Evolutionary conservation across 2,329 filamentous ascomycete genomes (phyloP).

Genomic region (Alternaria dauci): DNA sequence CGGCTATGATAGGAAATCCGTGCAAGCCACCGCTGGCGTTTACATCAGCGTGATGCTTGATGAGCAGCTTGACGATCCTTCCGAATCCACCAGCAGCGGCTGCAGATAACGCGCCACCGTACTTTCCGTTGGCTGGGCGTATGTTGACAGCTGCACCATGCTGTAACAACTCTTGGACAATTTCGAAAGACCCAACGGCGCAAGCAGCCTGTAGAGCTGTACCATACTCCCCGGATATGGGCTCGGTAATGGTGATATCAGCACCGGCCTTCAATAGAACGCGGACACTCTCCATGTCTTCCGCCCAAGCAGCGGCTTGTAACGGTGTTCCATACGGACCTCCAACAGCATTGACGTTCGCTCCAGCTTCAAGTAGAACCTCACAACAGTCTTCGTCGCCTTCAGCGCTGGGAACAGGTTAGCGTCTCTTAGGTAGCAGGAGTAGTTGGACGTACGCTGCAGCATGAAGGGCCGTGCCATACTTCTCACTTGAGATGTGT

Average conservation of each 20-base stretch:
- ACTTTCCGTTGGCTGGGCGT: constrained; percentile 24
- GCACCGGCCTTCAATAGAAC: constrained; percentile 26
- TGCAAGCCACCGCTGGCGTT: constrained; percentile 27
- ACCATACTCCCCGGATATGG: constrained; percentile 26
- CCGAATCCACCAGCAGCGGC: constrained; percentile 17
- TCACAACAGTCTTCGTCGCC: constrained; percentile 27
- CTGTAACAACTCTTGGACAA: constrained; percentile 25
- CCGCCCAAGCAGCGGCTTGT: constrained; percentile 25
- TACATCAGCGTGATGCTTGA: constrained; percentile 27
- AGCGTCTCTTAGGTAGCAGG: not conserved
- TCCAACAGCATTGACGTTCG: constrained; percentile 27
- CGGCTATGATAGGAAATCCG: constrained; percentile 28
- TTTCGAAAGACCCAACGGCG: constrained; percentile 19
- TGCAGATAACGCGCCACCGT: constrained; percentile 23
- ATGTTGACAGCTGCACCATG: constrained; percentile 28
- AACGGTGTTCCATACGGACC: constrained; percentile 30
- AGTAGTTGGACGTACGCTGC: constrained; percentile 22
- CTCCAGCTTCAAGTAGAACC: constrained; percentile 28
- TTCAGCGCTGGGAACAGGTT: constrained; percentile 10
- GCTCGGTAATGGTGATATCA: constrained; percentile 19
- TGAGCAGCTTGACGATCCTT: constrained; percentile 20
- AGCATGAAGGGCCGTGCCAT: constrained; percentile 32
- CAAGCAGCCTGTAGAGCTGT: constrained; percentile 35
- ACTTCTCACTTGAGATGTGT: constrained; percentile 22
- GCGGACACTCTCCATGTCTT: constrained; percentile 24